Evolutionary conservation across 306 rosid genomes (phyloP), one percentile per base, ranked within the genome.

Genomic region (Trifolium pratense): DNA sequence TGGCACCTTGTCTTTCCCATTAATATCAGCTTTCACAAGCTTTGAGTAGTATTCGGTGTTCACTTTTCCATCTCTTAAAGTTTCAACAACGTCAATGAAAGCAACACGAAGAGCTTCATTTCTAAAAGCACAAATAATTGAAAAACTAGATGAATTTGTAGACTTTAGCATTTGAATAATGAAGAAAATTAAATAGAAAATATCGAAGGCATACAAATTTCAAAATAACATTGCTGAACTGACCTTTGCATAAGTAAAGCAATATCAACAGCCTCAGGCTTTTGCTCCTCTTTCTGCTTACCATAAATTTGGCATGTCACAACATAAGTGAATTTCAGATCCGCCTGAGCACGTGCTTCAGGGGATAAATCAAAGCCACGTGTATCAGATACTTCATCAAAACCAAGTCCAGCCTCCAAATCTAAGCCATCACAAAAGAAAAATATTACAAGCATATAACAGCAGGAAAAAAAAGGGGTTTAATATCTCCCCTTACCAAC

Each of bases 81-180:
- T 91, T 81, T 94, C 98, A 77, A 91, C 88, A 49, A 45, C 89
- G 80, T 94, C 96, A 52, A 94, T 94, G 82, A 84, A 94, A 53
- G 98, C 98, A 1, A 94, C 92, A 37, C 98, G 97, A 60, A 94
- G 92, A 77, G 97, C 97, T 87, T 93, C 98, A 84, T 93, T 88
- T 80, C 98, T 93, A 59, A 57, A 61, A 74, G 56, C 59, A 72
- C 25, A 68, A 60, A 43, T 7, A 75, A 37, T 40, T n/a, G 9
- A 63, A 71, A 71, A 68, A 66, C 58, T 42, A 80, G 70, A 77
- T 16, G 21, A 63, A 53, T 52, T 25, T 11, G 34, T 4, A 69
- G 26, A 57, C 18, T 51, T 42, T 43, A 42, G 71, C 56, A 75
- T 43, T 53, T 66, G 34, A 42, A 57, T 21, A 58, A 62, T 17